Evolutionary conservation across 2,329 filamentous ascomycete genomes (phyloP).

Genomic region (Diaporthe caulivora): DNA sequence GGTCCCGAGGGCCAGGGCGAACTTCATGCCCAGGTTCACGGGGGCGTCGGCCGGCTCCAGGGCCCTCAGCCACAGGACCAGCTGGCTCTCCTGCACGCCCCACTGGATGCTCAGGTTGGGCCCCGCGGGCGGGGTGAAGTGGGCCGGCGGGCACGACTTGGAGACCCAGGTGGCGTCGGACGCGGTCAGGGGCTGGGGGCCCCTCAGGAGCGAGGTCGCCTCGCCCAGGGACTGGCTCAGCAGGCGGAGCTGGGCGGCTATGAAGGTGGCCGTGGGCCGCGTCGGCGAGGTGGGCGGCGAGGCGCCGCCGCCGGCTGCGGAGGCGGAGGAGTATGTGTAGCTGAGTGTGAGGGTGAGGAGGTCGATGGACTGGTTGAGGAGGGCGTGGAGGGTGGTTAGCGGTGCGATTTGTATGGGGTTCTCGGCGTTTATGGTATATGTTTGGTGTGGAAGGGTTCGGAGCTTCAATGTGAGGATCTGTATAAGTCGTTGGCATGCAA

Average conservation of each 20-base stretch:
- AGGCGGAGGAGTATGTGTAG: slow-evolving; percentile 71
- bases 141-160: slow-evolving; percentile 56
- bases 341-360: slow-evolving; percentile 80
- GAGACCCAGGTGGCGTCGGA: slow-evolving; percentile 59
- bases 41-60: slow-evolving; percentile 76
- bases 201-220: slow-evolving; percentile 66
- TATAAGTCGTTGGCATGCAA: background rate
- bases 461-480: slow-evolving; percentile 84
- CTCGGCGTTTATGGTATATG: slow-evolving; percentile 61
- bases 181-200: slow-evolving; percentile 56
- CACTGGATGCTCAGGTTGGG: slow-evolving; percentile 81
- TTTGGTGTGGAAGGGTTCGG: slow-evolving; percentile 70
- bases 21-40: slow-evolving; percentile 73
- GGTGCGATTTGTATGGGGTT: slow-evolving; percentile 73
- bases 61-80: slow-evolving; percentile 78
- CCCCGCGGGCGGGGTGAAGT: slow-evolving; percentile 61
- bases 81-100: slow-evolving; percentile 75
- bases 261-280: slow-evolving; percentile 57
- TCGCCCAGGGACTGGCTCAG: slow-evolving; percentile 67
- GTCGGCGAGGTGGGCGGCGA: slow-evolving; percentile 62
- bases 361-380: slow-evolving; percentile 86
- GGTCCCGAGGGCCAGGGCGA: slow-evolving; percentile 77
- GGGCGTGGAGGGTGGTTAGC: slow-evolving; percentile 77
- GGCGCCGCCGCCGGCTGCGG: slow-evolving; percentile 65
- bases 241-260: slow-evolving; percentile 67